Evolutionary conservation across 1,139 yeast genomes (phyloP).

Genomic region (Hansenula lynferdii): DNA sequence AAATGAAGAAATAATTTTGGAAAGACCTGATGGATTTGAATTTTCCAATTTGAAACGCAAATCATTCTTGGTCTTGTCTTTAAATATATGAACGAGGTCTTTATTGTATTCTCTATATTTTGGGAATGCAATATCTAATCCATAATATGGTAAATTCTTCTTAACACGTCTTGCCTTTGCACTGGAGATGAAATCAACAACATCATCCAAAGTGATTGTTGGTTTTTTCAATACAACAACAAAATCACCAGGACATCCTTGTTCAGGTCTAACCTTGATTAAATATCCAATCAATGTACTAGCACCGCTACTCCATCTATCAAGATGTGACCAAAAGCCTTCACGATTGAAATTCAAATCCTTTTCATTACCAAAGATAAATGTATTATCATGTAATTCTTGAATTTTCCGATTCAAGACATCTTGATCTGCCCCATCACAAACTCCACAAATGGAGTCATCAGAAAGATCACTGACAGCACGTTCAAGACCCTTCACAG

Average conservation of each 20-base stretch:
- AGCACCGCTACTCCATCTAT: not conserved
- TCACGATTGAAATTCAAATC: not conserved
- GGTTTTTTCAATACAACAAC: not conserved
- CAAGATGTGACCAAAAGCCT: not conserved
- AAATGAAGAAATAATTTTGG: not conserved
- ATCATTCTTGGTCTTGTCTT: too few relatives aligned
- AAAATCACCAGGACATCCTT: not conserved
- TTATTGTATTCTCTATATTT: not conserved
- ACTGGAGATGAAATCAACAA: too few relatives aligned
- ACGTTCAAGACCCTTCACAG: not conserved
- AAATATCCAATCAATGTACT: not conserved
- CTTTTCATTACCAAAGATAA: not conserved
- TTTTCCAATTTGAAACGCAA: too few relatives aligned
- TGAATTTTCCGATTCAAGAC: not conserved
- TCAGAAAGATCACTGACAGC: not conserved
- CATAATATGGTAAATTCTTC: too few relatives aligned
- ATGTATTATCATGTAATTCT: not conserved
- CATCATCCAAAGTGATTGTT: not conserved
- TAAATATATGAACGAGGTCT: too few relatives aligned
- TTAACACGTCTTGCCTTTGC: too few relatives aligned
- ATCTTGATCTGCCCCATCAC: not conserved
- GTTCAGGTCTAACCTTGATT: not conserved
- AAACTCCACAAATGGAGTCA: not conserved
- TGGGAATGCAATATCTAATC: not conserved
- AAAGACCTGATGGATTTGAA: not conserved